phyloP scores from a whole-genome alignment of 306 rosid species.

The Quercus berberidifolia region DNA sequence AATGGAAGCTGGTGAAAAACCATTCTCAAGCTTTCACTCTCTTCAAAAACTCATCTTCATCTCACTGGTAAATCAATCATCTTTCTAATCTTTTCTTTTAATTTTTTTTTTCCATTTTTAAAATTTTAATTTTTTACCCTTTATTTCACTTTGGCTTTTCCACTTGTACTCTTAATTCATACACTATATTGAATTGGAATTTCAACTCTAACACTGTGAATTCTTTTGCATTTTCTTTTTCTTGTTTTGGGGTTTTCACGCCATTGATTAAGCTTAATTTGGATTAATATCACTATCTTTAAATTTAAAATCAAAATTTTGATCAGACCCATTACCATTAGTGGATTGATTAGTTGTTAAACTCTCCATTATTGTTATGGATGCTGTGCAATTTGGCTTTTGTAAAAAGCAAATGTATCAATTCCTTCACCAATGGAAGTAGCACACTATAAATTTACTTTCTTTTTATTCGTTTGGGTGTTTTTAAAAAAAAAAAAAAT shows the following conservation, averaged over 20 bases:
- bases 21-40: conserved; percentile 3
- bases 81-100: neutral
- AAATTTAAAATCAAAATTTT: neutral
- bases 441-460: neutral
- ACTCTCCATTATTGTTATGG: conserved; percentile 26
- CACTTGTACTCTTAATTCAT: neutral
- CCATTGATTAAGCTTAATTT: neutral
- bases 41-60: conserved; percentile 27
- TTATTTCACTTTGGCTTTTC: neutral
- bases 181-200: neutral
- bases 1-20: neutral
- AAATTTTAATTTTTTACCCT: too few relatives aligned
- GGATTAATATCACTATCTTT: too few relatives aligned
- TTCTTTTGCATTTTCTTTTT: neutral
- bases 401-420: conserved; percentile 28
- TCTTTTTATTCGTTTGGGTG: neutral
- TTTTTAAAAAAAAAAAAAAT: too few relatives aligned
- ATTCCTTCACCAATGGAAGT: conserved; percentile 42
- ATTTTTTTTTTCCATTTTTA: too few relatives aligned
- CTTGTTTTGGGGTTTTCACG: conserved; percentile 13
- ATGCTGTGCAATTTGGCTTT: conserved; percentile 30
- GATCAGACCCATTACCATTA: neutral
- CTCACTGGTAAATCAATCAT: conserved; percentile 37
- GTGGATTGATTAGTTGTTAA: neutral
- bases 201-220: too few relatives aligned